Conservation (phyloP, 345 rosid species). For the Euphorbia lathyris region DNA sequence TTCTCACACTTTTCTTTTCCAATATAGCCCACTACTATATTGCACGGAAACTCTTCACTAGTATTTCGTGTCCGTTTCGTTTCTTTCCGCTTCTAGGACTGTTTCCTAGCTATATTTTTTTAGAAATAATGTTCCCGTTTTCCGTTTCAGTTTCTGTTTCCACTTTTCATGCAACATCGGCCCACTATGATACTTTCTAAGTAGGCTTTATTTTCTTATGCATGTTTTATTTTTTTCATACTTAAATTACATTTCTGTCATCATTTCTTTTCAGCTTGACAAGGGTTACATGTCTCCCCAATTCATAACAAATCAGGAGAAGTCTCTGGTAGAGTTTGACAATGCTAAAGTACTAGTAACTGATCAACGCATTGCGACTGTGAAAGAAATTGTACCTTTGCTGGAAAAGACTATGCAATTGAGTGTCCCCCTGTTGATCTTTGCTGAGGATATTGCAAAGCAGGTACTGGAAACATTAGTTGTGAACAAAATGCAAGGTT, state of each 20-base stretch:
- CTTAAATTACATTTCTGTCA: background rate
- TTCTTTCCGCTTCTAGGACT: no score
- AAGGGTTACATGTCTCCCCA: constrained; percentile 79
- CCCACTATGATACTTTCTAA: background rate
- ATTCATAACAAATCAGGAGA: constrained; percentile 81
- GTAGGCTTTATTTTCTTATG: background rate
- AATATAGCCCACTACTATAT: no score
- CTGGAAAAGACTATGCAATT: constrained; percentile 73
- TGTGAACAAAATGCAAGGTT: constrained; percentile 68
- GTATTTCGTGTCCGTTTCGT: no score
- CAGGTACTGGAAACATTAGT: constrained; percentile 68
- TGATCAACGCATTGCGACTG: constrained; percentile 61
- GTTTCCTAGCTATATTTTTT: no score
- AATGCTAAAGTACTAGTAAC: constrained; percentile 76
- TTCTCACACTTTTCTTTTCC: background rate
- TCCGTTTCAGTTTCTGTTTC: no score
- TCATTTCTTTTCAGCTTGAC: constrained; percentile 54
- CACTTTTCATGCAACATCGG: no score
- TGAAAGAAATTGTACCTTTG: constrained; percentile 65
- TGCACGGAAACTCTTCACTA: no score
- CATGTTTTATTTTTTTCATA: background rate
- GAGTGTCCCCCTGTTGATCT: constrained; percentile 72
- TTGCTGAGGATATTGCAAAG: constrained; percentile 73
- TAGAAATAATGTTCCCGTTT: no score
- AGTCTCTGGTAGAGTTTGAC: constrained; percentile 69